Conservation (phyloP, 352 stramenopile species). For the Phytophthora tentaculata region DNA sequence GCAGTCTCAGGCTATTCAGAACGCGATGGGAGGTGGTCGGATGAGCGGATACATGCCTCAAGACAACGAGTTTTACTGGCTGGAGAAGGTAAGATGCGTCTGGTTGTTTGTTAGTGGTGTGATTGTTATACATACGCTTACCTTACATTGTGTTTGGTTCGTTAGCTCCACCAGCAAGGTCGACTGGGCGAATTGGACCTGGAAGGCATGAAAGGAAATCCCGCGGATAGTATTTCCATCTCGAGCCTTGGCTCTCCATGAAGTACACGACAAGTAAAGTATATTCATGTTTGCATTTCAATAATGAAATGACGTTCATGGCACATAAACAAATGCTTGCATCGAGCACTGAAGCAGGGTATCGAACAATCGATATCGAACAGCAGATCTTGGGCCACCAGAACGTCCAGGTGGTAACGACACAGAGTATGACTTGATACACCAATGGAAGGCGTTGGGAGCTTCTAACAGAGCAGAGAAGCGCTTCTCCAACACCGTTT, state of each 20-base stretch:
- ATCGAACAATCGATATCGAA: conserved; percentile 78
- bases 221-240: conserved; percentile 52
- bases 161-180: conserved; percentile 71
- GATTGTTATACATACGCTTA: conserved; percentile 12
- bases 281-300: conserved; percentile 35
- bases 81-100: conserved; percentile 72
- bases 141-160: conserved; percentile 14
- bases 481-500: conserved; percentile 54
- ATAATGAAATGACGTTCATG: conserved; percentile 19
- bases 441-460: conserved; percentile 51
- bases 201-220: conserved; percentile 42
- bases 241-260: conserved; percentile 53
- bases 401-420: conserved; percentile 15
- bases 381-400: conserved; percentile 18
- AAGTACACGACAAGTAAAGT: conserved; percentile 20
- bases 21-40: conserved; percentile 56
- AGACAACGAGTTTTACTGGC: conserved; percentile 90
- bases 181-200: conserved; percentile 50
- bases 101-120: neutral
- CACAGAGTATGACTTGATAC: conserved; percentile 72
- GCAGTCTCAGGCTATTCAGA: conserved; percentile 87
- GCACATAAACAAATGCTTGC: too few relatives aligned
- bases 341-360: conserved; percentile 57
- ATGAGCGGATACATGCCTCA: conserved; percentile 64
- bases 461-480: conserved; percentile 42